phyloP scores from a whole-genome alignment of 2,329 filamentous ascomycete genomes.

The Paecilomyces sp. region DNA sequence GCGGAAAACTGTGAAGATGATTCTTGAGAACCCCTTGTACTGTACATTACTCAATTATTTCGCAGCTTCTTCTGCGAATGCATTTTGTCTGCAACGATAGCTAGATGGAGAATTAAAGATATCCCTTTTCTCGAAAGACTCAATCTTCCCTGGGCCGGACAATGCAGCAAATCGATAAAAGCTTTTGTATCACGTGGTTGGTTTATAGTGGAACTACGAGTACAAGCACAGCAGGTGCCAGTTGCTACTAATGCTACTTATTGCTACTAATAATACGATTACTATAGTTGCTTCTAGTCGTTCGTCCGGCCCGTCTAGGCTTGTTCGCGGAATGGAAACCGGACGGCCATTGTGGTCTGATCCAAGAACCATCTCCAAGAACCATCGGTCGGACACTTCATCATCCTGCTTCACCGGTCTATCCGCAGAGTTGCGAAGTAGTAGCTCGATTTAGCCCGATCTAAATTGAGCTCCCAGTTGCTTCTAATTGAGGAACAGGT shows the following conservation, averaged over 20 bases:
- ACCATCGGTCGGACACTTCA: too few species aligned
- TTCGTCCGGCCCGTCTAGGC: too few species aligned
- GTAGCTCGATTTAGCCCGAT: too few species aligned
- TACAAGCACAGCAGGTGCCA: neutral
- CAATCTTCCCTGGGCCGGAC: neutral
- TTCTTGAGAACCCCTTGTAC: constrained; percentile 9
- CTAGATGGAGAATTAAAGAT: neutral
- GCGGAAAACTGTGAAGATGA: constrained; percentile 50
- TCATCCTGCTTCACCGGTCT: too few species aligned
- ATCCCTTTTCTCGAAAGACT: neutral
- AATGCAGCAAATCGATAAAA: neutral
- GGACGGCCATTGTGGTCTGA: too few species aligned
- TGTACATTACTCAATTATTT: constrained; percentile 14
- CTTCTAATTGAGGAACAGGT: too few species aligned
- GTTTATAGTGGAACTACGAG: neutral
- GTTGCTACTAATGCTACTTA: neutral
- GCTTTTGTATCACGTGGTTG: neutral
- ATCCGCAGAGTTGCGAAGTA: too few species aligned
- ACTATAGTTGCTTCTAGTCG: too few species aligned
- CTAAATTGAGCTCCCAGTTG: too few species aligned
- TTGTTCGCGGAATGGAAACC: too few species aligned
- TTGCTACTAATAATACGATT: too few species aligned
- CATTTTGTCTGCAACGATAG: neutral
- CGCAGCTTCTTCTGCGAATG: neutral
- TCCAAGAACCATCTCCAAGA: too few species aligned